Evolutionary conservation across 2,329 filamentous ascomycete species (phyloP).

Genomic region (Penicillium sp.): DNA sequence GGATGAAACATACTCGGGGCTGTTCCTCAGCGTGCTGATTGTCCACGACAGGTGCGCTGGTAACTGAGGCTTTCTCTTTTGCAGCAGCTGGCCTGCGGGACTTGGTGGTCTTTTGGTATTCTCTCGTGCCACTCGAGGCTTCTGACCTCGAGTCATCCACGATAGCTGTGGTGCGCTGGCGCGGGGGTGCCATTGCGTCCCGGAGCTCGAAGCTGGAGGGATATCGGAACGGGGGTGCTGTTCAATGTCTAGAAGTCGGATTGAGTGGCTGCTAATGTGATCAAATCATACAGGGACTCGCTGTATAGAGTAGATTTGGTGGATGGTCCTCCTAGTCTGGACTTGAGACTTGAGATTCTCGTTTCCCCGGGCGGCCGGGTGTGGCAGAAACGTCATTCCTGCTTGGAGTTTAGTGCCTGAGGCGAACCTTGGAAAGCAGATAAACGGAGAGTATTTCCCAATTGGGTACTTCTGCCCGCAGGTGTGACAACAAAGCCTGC

Average conservation of each 20-base stretch:
- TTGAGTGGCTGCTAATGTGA: not conserved
- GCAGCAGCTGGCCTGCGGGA: slow-evolving; percentile 26
- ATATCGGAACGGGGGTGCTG: slow-evolving; percentile 1
- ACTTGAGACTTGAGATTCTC: slow-evolving; percentile 6
- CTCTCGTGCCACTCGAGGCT: slow-evolving; percentile 39
- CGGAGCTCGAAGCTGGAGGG: slow-evolving; percentile 6
- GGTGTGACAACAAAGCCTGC: not conserved
- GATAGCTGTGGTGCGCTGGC: slow-evolving; percentile 33
- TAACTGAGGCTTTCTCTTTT: slow-evolving; percentile 24
- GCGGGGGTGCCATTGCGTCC: slow-evolving; percentile 39
- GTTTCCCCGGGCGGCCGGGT: slow-evolving; percentile 4
- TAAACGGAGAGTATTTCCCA: not conserved
- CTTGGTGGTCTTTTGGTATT: slow-evolving; percentile 28
- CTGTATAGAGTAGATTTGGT: slow-evolving; percentile 1
- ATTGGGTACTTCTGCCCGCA: not conserved
- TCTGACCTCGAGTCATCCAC: slow-evolving; percentile 43
- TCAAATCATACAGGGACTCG: slow-evolving; percentile 1
- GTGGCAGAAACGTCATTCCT: slow-evolving; percentile 10
- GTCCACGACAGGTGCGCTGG: slow-evolving; percentile 22
- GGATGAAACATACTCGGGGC: slow-evolving; percentile 25
- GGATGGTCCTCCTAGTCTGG: slow-evolving; percentile 1
- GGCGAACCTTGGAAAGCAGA: not conserved
- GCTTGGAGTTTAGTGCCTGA: not conserved
- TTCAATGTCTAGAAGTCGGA: not conserved
- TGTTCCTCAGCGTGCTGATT: slow-evolving; percentile 11